A percentile compares a stretch with the other conserved stretches of the same genome.
phyloP scores from a whole-genome alignment of 163 green algal genomes.

The Scenedesmus sp. region DNA sequence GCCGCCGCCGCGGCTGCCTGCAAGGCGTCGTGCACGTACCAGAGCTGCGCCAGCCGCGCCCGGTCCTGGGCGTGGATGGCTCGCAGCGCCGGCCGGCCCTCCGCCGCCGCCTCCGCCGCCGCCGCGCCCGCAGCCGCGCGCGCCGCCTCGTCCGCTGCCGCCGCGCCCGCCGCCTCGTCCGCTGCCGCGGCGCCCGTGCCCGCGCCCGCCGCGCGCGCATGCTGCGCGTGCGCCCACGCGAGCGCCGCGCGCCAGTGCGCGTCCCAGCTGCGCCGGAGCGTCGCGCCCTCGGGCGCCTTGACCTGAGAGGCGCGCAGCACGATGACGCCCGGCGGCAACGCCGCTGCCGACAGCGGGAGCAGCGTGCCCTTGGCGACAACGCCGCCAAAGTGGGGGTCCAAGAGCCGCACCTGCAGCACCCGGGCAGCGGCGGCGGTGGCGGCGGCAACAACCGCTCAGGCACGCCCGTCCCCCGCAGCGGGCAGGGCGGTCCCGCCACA shows the following conservation, averaged over 20 bases:
- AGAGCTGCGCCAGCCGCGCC: conserved; percentile 24
- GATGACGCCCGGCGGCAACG: conserved; percentile 4
- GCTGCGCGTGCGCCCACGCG: conserved; percentile 5
- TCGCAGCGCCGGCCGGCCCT: neutral
- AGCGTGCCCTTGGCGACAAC: conserved; percentile 32
- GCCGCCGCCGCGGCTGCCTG: neutral
- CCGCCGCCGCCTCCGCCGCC: neutral
- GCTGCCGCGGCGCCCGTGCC: neutral
- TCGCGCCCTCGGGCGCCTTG: neutral
- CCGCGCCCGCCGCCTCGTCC: neutral
- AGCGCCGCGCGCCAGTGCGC: neutral
- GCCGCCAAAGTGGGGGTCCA: conserved; percentile 27
- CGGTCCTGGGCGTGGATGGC: conserved; percentile 5
- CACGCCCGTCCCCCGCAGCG: too few species aligned
- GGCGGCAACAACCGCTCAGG: neutral
- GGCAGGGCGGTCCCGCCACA: too few species aligned
- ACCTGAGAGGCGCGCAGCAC: conserved; percentile 20
- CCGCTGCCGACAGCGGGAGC: neutral
- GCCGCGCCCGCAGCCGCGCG: conserved; percentile 1
- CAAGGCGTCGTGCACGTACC: conserved; percentile 26
- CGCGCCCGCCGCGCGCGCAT: neutral
- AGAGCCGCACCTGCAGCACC: conserved; percentile 29
- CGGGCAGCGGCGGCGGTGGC: neutral
- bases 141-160: neutral
- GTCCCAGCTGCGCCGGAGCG: neutral